Conservation (phyloP, 2,329 filamentous ascomycete genomes). For the Cryphonectria nitschkei region DNA sequence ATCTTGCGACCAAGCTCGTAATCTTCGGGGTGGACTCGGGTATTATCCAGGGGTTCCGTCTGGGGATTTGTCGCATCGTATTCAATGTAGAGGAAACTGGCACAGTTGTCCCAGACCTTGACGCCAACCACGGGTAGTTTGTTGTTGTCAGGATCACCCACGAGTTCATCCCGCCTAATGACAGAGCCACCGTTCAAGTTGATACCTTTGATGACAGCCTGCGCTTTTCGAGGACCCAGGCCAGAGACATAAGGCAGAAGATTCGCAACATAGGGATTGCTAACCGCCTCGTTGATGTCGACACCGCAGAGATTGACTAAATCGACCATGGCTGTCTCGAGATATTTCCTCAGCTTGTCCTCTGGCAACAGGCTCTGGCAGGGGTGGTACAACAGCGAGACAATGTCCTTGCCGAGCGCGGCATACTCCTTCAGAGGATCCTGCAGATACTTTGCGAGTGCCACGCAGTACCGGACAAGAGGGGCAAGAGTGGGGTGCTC, state of each 20-base stretch:
- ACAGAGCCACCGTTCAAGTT: slow-evolving; percentile 88
- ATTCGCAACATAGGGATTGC: slow-evolving; percentile 80
- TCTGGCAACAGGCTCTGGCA: slow-evolving; percentile 87
- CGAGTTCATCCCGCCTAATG: slow-evolving; percentile 80
- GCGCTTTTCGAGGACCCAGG: slow-evolving; percentile 88
- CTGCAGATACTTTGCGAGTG: slow-evolving; percentile 87
- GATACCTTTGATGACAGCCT: slow-evolving; percentile 83
- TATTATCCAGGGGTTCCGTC: slow-evolving; percentile 93
- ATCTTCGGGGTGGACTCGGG: slow-evolving; percentile 95
- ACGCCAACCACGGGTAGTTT: slow-evolving; percentile 81
- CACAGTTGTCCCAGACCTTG: slow-evolving; percentile 94
- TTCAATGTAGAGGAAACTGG: slow-evolving; percentile 89
- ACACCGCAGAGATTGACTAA: slow-evolving; percentile 98
- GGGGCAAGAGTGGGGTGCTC: slow-evolving; percentile 83
- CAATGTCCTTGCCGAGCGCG: slow-evolving; percentile 83
- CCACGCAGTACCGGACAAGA: slow-evolving; percentile 86
- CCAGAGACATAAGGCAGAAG: slow-evolving; percentile 90
- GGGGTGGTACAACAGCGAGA: slow-evolving; percentile 84
- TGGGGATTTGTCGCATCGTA: slow-evolving; percentile 81
- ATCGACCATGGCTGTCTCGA: slow-evolving; percentile 97
- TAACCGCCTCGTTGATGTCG: slow-evolving; percentile 89
- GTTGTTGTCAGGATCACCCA: slow-evolving; percentile 83
- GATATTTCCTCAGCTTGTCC: slow-evolving; percentile 81
- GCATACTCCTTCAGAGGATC: slow-evolving; percentile 97
- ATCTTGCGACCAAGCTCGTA: slow-evolving; percentile 98